phyloP scores from a whole-genome alignment of 2,329 filamentous ascomycete species.

The Sporothrix humicola region DNA sequence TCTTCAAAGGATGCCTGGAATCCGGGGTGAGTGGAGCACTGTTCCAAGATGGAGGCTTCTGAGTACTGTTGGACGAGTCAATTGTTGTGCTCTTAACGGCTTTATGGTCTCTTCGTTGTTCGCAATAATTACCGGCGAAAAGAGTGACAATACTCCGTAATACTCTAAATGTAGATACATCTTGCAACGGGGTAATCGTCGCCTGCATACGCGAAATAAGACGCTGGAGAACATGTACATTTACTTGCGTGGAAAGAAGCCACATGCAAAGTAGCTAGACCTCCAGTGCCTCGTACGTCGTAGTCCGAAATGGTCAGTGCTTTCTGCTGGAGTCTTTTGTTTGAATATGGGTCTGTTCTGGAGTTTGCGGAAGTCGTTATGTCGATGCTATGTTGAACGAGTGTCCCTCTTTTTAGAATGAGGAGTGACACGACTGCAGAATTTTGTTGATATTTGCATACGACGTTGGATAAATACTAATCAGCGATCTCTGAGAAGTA shows the following conservation, averaged over 20 bases:
- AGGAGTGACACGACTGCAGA: not conserved
- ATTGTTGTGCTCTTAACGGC: not conserved
- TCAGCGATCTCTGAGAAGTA: not conserved
- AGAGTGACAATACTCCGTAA: not conserved
- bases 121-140: conserved; percentile 7
- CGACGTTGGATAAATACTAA: not conserved
- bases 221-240: not conserved
- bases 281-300: not conserved
- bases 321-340: not conserved
- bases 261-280: not conserved
- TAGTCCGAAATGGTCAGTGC: not conserved
- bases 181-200: not conserved
- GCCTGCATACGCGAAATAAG: not conserved
- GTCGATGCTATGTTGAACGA: not conserved
- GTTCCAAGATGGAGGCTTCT: not conserved
- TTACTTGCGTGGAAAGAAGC: not conserved
- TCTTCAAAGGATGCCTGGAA: not conserved
- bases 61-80: not conserved
- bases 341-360: not conserved
- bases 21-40: conserved; percentile 22
- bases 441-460: conserved; percentile 1
- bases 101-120: not conserved
- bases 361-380: not conserved
- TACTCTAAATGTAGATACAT: not conserved
- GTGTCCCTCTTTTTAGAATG: conserved; percentile 10